Base-by-base conservation (phyloP, 192 early-diverging fungal genomes). In the Rhizophagus prolifer region DNA sequence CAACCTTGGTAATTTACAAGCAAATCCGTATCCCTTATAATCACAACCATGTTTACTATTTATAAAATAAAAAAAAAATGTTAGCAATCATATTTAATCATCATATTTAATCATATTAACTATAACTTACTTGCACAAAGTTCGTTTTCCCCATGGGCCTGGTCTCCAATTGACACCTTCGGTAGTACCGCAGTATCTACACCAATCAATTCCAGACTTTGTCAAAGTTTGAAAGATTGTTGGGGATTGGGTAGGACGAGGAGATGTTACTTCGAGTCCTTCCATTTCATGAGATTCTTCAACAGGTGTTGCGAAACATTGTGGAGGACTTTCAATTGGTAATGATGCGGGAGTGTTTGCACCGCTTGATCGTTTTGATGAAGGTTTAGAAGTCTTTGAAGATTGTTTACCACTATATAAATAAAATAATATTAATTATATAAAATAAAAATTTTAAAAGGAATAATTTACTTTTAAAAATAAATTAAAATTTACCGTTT, bases 11-110 rank as follows among this genome's bases (percentile, higher is more conserved):
- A 92, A 84, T 78, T 94, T 97, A 77, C 92, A 94, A 0, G 92
- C 93, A 80, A 95, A 95, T 16, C 95, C 95, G 79, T 95, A 97
- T 38, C 95, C 95, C 83, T 95, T 95, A 81, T 94, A 97, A 84
- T 95, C 95, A 82, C 95, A 97, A 67, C 95, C 95, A 81, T 97
- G 95, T 84, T 95, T 95, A 82, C 86, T 89, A 80, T 58, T 54
- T 25, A 67, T 19, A 70, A 19, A 47, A 47, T 7, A 36, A 63
- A 74, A 62, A 4, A 70, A 70, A 34, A 66, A 21, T 4, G 19
- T 31, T 36, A 34, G 1, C 26, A 8, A 62, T 62, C 10, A 62
- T 28, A 62, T n/a, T n/a, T 8, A 59, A 9, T 50, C 21, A 81
- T 36, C 6, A 9, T 61, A 72, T 71, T 47, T 58, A 77, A 26